These are phyloP conservation scores for Candida sojae DNA, from an alignment of 1,139 yeast species.

Conservation along the genomic window DNA sequence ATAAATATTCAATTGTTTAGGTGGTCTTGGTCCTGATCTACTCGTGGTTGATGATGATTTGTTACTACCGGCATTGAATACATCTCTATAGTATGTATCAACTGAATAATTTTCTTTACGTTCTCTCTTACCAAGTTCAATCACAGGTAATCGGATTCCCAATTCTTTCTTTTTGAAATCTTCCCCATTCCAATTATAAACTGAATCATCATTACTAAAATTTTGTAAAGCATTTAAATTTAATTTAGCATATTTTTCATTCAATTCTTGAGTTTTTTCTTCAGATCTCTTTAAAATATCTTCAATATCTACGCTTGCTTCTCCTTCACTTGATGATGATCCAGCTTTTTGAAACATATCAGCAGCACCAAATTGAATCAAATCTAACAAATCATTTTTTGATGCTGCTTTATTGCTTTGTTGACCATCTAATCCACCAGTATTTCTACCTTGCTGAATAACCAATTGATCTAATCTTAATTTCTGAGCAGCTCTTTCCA, in stretches of 20 bases:
- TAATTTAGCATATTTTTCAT: slow-evolving; percentile 62
- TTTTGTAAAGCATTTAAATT: slow-evolving; percentile 78
- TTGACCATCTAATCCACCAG: slow-evolving; percentile 36
- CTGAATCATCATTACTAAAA: slow-evolving; percentile 63
- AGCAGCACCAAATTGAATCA: slow-evolving; percentile 82
- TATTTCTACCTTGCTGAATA: slow-evolving; percentile 70
- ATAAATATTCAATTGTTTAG: slow-evolving; percentile 65
- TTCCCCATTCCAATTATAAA: slow-evolving; percentile 86
- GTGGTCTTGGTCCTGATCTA: slow-evolving; percentile 58
- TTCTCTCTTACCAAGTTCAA: slow-evolving; percentile 76
- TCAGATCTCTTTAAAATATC: slow-evolving; percentile 63
- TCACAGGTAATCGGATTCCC: slow-evolving; percentile 15
- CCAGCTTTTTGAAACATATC: slow-evolving; percentile 49
- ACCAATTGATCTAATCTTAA: slow-evolving; percentile 77
- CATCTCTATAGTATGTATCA: slow-evolving; percentile 79
- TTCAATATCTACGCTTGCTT: slow-evolving; percentile 55
- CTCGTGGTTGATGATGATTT: slow-evolving; percentile 30
- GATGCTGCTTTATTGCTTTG: slow-evolving; percentile 47
- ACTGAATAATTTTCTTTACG: slow-evolving; percentile 77
- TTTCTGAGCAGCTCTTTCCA: slow-evolving; percentile 80
- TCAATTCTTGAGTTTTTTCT: slow-evolving; percentile 60
- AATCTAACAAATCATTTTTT: slow-evolving; percentile 71
- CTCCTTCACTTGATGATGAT: slow-evolving; percentile 31
- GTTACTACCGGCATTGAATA: slow-evolving; percentile 69
- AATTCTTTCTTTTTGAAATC: slow-evolving; percentile 67